A percentile compares a stretch with the other conserved stretches of the same genome.
These are phyloP conservation scores for Solanum arcanum DNA, from an alignment of 257 asterid species.

Conservation along the genomic window DNA sequence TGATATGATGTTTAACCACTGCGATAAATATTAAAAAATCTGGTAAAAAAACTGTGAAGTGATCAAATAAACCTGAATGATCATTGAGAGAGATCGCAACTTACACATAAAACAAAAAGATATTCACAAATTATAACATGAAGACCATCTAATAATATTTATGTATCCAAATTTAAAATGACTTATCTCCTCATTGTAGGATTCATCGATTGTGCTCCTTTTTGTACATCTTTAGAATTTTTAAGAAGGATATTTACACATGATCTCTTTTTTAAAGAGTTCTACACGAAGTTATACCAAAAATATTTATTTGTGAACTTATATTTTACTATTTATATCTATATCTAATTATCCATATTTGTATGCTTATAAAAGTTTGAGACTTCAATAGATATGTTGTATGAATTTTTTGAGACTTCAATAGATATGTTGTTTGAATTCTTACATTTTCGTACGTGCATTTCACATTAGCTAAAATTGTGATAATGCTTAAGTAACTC, in stretches of 20 bases:
- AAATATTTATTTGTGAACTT: not conserved
- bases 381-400: not conserved
- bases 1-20: constrained; percentile 2
- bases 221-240: constrained; percentile 83
- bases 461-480: not conserved
- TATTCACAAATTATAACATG: not conserved
- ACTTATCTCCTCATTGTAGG: constrained; percentile 59
- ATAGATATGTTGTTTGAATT: not conserved
- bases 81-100: constrained; percentile 25
- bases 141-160: not conserved
- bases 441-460: not conserved
- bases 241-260: constrained; percentile 79
- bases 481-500: no score
- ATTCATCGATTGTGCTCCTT: constrained; percentile 78
- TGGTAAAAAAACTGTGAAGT: no score
- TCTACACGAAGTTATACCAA: constrained; percentile 28
- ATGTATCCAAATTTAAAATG: not conserved
- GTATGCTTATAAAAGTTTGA: not conserved
- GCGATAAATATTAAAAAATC: no score
- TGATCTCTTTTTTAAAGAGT: constrained; percentile 74
- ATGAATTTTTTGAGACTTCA: not conserved
- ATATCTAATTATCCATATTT: no score
- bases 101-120: constrained; percentile 17
- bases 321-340: no score
- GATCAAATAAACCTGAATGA: no score